phyloP scores from a whole-genome alignment of 768 basidiomycete species.

The Podaxis carcinomalis region DNA sequence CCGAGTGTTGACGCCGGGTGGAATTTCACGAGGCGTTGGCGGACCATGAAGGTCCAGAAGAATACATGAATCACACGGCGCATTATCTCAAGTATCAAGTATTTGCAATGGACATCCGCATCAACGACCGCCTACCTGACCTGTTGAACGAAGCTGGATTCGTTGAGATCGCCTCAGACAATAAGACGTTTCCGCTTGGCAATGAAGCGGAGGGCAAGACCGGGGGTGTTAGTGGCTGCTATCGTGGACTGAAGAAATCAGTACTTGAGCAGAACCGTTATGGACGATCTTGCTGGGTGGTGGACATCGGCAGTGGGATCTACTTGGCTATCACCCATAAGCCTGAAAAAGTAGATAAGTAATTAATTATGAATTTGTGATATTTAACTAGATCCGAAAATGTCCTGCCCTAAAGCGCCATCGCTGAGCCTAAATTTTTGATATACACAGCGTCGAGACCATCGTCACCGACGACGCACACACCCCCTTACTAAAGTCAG shows the following conservation, averaged over 20 bases:
- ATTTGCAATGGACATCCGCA: background rate
- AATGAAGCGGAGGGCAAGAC: background rate
- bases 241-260: background rate
- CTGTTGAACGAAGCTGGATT: constrained; percentile 2
- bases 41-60: background rate
- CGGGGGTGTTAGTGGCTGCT: background rate
- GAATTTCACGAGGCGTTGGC: constrained; percentile 4
- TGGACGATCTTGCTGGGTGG: background rate
- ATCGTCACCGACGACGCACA: background rate
- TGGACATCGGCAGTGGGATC: background rate
- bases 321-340: background rate
- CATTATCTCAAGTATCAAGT: background rate
- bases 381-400: background rate
- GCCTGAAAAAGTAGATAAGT: background rate
- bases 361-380: background rate
- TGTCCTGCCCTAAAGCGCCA: constrained; percentile 3
- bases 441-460: constrained; percentile 7
- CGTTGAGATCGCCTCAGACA: constrained; percentile 1
- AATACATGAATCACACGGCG: background rate
- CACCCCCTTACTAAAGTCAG: background rate
- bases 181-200: background rate
- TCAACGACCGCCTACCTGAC: background rate
- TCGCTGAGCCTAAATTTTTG: constrained; percentile 5
- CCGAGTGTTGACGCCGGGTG: constrained; percentile 8
- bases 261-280: background rate